These are phyloP conservation scores for Eimeria maxima DNA, from an alignment of 169 alveolate genomes.

Conservation along the genomic window DNA sequence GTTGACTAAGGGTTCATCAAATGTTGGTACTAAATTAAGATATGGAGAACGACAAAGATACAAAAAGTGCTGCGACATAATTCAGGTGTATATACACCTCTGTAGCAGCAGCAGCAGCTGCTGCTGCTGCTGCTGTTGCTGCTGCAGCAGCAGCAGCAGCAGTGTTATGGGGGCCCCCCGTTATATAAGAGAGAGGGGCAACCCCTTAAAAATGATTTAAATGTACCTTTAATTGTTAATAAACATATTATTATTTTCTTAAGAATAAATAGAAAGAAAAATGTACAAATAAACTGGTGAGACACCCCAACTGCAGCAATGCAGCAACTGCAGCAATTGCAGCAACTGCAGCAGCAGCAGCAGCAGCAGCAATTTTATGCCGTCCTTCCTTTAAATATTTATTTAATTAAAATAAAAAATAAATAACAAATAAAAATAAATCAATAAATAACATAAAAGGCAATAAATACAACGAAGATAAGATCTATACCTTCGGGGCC, in stretches of 20 bases:
- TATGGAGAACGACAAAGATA: slow-evolving; percentile 2
- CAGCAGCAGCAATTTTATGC: background rate
- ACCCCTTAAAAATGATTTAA: too few relatives aligned
- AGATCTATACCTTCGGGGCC: too few relatives aligned
- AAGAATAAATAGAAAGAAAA: too few relatives aligned
- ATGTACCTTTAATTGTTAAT: too few relatives aligned
- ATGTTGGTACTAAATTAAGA: background rate
- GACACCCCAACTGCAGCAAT: slow-evolving; percentile 77
- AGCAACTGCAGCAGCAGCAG: background rate
- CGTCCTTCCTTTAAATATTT: too few relatives aligned
- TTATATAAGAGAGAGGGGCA: background rate
- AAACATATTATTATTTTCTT: too few relatives aligned
- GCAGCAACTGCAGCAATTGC: slow-evolving; percentile 68
- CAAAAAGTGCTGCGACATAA: slow-evolving; percentile 30
- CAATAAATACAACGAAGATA: too few relatives aligned
- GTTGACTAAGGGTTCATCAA: background rate
- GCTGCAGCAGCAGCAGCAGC: background rate
- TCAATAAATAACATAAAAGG: too few relatives aligned
- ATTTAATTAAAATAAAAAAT: too few relatives aligned
- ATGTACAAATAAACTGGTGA: background rate
- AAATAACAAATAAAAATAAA: too few relatives aligned
- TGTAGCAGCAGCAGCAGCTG: too few relatives aligned
- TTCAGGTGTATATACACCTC: slow-evolving; percentile 47
- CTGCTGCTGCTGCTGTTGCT: too few relatives aligned
- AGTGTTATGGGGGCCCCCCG: background rate